phyloP scores from a whole-genome alignment of 2,329 filamentous ascomycete species.

The Plectosphaerella cucumerina region DNA sequence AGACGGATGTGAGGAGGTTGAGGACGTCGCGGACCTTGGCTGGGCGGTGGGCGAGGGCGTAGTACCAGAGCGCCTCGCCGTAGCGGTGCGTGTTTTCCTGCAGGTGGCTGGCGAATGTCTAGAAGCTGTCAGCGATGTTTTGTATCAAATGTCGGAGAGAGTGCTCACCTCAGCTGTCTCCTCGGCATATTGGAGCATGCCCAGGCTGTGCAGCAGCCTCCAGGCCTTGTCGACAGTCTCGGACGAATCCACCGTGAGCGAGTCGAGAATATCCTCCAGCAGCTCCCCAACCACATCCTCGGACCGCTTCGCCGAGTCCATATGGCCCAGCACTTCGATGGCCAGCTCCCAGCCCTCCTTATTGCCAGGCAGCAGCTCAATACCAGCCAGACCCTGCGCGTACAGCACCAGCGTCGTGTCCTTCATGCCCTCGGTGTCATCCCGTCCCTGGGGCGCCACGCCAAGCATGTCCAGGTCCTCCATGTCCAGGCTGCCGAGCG shows the following conservation, averaged over 20 bases:
- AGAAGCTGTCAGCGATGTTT: slow-evolving; percentile 17
- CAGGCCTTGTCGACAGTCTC: slow-evolving; percentile 78
- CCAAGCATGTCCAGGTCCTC: slow-evolving; percentile 83
- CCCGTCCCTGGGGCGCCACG: slow-evolving; percentile 53
- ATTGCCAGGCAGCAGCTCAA: slow-evolving; percentile 41
- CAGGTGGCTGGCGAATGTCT: slow-evolving; percentile 82
- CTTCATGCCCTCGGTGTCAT: slow-evolving; percentile 63
- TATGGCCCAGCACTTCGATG: slow-evolving; percentile 73
- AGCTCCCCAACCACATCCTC: slow-evolving; percentile 72
- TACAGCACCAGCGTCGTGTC: slow-evolving; percentile 77
- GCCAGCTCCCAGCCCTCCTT: slow-evolving; percentile 87
- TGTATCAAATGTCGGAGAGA: not conserved
- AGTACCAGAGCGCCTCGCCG: slow-evolving; percentile 85
- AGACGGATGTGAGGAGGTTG: slow-evolving; percentile 82
- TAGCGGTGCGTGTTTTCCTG: slow-evolving; percentile 71
- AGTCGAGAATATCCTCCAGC: slow-evolving; percentile 60
- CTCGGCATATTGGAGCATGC: slow-evolving; percentile 73
- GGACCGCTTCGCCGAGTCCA: slow-evolving; percentile 69
- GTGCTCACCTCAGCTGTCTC: slow-evolving; percentile 69
- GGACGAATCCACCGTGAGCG: slow-evolving; percentile 61
- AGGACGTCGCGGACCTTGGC: slow-evolving; percentile 81
- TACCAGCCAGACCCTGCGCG: slow-evolving; percentile 61
- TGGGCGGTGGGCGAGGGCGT: slow-evolving; percentile 75
- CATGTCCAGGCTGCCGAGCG: slow-evolving; percentile 67
- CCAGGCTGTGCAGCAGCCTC: slow-evolving; percentile 70